Evolutionary conservation across 495 filamentous ascomycete species (phyloP).

Genomic region (Daldinia grandis): DNA sequence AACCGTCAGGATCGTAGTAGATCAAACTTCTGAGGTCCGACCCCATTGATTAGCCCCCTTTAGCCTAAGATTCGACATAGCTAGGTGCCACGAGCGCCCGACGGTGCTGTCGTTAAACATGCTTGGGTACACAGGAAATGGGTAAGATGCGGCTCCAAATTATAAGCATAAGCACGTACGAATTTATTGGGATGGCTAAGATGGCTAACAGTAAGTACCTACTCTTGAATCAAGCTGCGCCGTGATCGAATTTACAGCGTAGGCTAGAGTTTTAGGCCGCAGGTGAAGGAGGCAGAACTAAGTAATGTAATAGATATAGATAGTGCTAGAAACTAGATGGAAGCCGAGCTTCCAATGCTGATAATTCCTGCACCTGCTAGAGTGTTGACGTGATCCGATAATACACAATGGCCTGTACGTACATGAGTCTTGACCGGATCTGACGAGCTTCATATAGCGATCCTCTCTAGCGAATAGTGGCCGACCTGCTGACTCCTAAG

Average conservation of each 20-base stretch:
- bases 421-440: neutral
- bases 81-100: neutral
- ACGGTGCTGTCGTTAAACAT: neutral
- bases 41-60: neutral
- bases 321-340: neutral
- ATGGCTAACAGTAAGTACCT: neutral
- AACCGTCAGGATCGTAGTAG: neutral
- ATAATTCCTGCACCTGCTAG: neutral
- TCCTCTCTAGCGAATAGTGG: constrained; percentile 79
- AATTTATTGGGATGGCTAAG: neutral
- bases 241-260: neutral
- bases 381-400: neutral
- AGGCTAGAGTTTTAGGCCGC: neutral
- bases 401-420: neutral
- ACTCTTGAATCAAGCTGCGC: neutral
- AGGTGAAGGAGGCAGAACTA: neutral
- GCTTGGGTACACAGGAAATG: neutral
- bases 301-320: neutral
- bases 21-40: neutral
- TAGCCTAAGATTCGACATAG: neutral
- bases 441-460: constrained; percentile 58
- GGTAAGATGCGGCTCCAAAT: neutral
- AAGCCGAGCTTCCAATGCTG: neutral
- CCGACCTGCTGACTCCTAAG: constrained; percentile 75
- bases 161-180: neutral